A percentile compares a stretch with the other conserved stretches of the same genome.
Evolutionary conservation across 2,329 filamentous ascomycete species (phyloP).

Genomic region (Capronia americana): DNA sequence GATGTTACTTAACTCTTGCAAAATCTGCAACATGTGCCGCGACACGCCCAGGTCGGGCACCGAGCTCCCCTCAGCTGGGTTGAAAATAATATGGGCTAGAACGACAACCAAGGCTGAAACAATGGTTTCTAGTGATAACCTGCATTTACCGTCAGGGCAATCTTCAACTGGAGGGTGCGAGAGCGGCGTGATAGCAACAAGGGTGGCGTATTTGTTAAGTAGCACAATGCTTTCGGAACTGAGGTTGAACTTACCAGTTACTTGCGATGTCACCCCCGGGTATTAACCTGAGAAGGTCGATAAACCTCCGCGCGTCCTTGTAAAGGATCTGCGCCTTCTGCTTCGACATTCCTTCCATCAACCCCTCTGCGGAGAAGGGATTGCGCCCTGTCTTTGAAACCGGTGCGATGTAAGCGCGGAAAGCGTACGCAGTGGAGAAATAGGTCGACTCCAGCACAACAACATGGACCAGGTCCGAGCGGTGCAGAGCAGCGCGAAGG

Average conservation of each 20-base stretch:
- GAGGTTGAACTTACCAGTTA: slow-evolving; percentile 74
- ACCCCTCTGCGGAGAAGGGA: slow-evolving; percentile 20
- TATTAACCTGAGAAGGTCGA: slow-evolving; percentile 91
- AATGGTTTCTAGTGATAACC: slow-evolving; percentile 92
- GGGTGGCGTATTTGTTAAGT: too few relatives aligned
- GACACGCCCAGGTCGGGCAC: slow-evolving; percentile 21
- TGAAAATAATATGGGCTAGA: slow-evolving; percentile 94
- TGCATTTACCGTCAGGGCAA: slow-evolving; percentile 41
- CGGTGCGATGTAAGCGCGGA: slow-evolving; percentile 6
- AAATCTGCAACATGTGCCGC: slow-evolving; percentile 22
- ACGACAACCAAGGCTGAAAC: slow-evolving; percentile 91
- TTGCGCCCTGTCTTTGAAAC: neutral
- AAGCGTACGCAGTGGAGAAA: slow-evolving; percentile 19
- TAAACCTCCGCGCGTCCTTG: slow-evolving; percentile 58
- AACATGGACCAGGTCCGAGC: slow-evolving; percentile 32
- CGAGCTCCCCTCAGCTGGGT: slow-evolving; percentile 72
- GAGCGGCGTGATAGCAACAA: too few relatives aligned
- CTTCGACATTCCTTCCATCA: slow-evolving; percentile 20
- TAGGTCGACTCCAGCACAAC: slow-evolving; percentile 28
- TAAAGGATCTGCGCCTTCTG: slow-evolving; percentile 14
- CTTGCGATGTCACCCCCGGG: slow-evolving; percentile 91
- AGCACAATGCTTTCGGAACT: neutral
- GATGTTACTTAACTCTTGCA: slow-evolving; percentile 52
- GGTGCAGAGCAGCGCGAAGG: slow-evolving; percentile 23
- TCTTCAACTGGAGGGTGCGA: too few relatives aligned